Evolutionary conservation across 768 basidiomycete genomes (phyloP).

Genomic region (Suillus variegatus): DNA sequence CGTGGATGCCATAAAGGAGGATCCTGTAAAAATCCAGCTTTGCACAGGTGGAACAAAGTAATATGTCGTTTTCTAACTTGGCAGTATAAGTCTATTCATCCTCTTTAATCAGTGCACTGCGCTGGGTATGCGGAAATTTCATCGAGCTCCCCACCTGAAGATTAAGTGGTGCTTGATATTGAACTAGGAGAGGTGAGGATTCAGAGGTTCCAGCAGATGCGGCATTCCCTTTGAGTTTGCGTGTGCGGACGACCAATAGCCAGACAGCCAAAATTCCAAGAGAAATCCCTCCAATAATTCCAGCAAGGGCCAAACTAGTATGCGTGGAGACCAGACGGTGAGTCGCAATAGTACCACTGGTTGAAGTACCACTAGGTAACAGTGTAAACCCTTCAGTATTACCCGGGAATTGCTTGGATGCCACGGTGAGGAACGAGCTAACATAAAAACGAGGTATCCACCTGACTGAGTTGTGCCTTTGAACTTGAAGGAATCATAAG

Average conservation of each 20-base stretch:
- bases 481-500: neutral
- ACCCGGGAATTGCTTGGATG: neutral
- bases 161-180: neutral
- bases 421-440: neutral
- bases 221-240: neutral
- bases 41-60: constrained; percentile 9
- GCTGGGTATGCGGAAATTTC: neutral
- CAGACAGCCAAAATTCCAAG: neutral
- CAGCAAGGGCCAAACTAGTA: neutral
- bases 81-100: neutral
- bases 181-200: neutral
- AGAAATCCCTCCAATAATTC: neutral
- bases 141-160: neutral
- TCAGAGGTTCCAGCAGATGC: neutral
- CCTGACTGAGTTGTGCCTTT: neutral
- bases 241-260: neutral
- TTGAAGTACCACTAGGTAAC: neutral
- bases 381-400: neutral
- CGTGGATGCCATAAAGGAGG: constrained; percentile 5
- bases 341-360: neutral
- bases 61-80: neutral
- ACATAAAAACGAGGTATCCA: neutral
- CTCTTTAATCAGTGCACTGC: neutral
- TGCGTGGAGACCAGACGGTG: neutral
- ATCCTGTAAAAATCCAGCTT: constrained; percentile 9